Evolutionary conservation across 805 yeast genomes (phyloP), one percentile per base, ranked within the genome.

Genomic region (Saccharomycopsis sp.): DNA sequence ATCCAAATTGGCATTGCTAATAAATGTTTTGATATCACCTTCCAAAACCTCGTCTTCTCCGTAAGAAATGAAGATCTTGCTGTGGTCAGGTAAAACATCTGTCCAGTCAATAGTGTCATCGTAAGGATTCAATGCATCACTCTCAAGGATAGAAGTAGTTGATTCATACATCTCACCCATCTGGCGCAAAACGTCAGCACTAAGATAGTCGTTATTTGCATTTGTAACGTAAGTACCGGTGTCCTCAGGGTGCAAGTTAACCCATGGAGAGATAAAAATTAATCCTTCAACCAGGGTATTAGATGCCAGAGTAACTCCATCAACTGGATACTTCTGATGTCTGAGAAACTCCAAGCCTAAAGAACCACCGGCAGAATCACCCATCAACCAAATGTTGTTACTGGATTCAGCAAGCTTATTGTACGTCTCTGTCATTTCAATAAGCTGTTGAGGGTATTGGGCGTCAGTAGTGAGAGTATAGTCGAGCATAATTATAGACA

Each of bases 351-450:
- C 63, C 17, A 65, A 50, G 1, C 64, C 62, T 29, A 68, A 57
- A 49, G 62, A 61, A 3, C 69, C 71, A 2, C 71, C 71, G n/a
- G 66, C 65, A 14, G 70, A 67, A 54, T 68, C 71, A 3, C 71
- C 71, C 17, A 66, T 55, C 5, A 64, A 57, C 38, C 66, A 58
- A 44, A 65, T 56, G 34, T 60, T 49, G 58, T 59, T 47, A 47
- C 64, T 62, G 2, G 56, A 9, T 20, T 58, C 50, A 17, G 54
- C 35, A 14, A 67, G 60, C 5, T 56, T 56, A 44, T 60, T 51
- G 55, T 62, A 63, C 47, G 63, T 54, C 1, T 60, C 56, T 52
- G 55, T 49, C 12, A 60, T 62, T 56, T 68, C 68, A 19, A 55
- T 17, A 22, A 68, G 54, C 58, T 69, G 71, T 15, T 60, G 57